Evolutionary conservation across 805 yeast species (phyloP).

Genomic region (Clavispora santaluciae): DNA sequence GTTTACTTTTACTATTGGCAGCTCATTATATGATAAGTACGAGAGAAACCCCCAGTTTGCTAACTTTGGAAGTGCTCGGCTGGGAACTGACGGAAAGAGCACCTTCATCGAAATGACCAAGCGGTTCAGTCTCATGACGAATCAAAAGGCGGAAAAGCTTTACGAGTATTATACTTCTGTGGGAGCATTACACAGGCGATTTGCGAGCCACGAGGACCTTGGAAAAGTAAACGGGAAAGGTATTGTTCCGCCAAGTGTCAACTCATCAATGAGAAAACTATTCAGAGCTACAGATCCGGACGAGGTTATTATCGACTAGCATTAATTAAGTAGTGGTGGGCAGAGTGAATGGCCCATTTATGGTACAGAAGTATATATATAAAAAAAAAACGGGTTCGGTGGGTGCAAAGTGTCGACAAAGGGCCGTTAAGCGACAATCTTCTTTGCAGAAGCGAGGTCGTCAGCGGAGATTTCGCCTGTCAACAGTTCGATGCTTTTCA

Average conservation of each 20-base stretch:
- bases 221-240: slow-evolving; percentile 41
- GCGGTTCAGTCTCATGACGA: slow-evolving; percentile 57
- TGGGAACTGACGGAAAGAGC: slow-evolving; percentile 46
- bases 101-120: slow-evolving; percentile 47
- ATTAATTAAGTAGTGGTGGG: not conserved
- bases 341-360: not conserved
- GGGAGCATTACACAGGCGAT: slow-evolving; percentile 24
- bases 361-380: not conserved
- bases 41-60: slow-evolving; percentile 52
- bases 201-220: slow-evolving; percentile 15
- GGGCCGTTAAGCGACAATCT: slow-evolving; percentile 20
- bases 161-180: slow-evolving; percentile 38
- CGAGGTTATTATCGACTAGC: slow-evolving; percentile 24
- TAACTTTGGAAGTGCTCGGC: slow-evolving; percentile 49
- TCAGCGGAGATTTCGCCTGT: slow-evolving; percentile 51
- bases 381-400: too few relatives aligned
- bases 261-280: slow-evolving; percentile 41
- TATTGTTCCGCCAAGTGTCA: slow-evolving; percentile 48
- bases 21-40: slow-evolving; percentile 48
- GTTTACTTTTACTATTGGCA: slow-evolving; percentile 48
- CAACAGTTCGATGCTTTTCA: slow-evolving; percentile 35
- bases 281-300: slow-evolving; percentile 49
- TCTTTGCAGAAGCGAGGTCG: slow-evolving; percentile 47
- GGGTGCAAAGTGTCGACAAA: too few relatives aligned
- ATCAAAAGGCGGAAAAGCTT: slow-evolving; percentile 43